Percentiles rank a stretch among this genome's conserved stretches.
Conservation (phyloP, 176 grass and related monocot genomes). For the Zea luxurians region DNA sequence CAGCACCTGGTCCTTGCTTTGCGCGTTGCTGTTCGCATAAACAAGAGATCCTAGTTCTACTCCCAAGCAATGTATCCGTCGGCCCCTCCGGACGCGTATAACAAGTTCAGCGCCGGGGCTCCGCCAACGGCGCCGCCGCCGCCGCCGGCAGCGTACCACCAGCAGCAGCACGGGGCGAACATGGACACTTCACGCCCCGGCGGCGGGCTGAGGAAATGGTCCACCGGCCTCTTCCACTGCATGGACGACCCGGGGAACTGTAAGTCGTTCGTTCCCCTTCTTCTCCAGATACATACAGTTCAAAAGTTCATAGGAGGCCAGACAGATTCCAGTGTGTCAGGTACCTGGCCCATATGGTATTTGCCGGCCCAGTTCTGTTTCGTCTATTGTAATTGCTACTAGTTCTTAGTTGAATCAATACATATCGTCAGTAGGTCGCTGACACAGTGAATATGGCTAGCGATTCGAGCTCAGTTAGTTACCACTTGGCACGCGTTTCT, state of each 20-base stretch:
- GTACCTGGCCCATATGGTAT: too few relatives aligned
- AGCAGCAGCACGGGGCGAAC: constrained; percentile 33
- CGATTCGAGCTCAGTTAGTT: neutral
- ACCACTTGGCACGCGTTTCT: neutral
- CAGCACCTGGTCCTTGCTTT: constrained; percentile 2
- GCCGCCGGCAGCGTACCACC: constrained; percentile 44
- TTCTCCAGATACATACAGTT: neutral
- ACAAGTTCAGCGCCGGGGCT: constrained; percentile 37
- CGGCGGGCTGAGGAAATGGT: constrained; percentile 56
- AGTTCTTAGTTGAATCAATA: too few relatives aligned
- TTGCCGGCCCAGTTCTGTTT: too few relatives aligned
- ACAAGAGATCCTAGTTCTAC: neutral
- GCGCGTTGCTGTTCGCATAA: constrained; percentile 10
- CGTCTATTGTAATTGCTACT: too few relatives aligned
- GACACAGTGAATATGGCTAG: neutral
- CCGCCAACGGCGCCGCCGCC: constrained; percentile 40
- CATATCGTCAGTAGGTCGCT: too few relatives aligned
- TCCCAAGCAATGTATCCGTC: constrained; percentile 63
- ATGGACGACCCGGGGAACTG: constrained; percentile 96
- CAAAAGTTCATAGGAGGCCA: neutral
- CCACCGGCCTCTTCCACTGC: constrained; percentile 95
- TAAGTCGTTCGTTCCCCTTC: constrained; percentile 27
- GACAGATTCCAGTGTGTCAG: too few relatives aligned
- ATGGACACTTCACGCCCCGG: constrained; percentile 46
- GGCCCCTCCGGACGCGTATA: constrained; percentile 40